Conservation (phyloP, 2,329 filamentous ascomycete species). For the Aspergillus sp. region DNA sequence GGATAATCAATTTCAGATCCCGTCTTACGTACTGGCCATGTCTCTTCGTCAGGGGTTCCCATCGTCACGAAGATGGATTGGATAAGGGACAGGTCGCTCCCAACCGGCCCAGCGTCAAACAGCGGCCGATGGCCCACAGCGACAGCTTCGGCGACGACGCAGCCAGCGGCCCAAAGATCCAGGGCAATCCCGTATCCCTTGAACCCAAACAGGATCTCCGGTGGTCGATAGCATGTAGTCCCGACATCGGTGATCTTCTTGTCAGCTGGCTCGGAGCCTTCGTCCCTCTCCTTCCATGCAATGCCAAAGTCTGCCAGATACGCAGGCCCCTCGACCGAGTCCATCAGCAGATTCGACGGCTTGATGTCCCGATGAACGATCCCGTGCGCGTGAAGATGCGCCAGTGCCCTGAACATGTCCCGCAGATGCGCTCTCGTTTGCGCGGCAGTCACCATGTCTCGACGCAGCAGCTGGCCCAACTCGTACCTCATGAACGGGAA, state of each 20-base stretch:
- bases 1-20: not conserved
- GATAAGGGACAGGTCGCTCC: constrained; percentile 84
- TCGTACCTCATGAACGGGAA: constrained; percentile 77
- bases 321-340: constrained; percentile 58
- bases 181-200: constrained; percentile 60
- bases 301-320: constrained; percentile 88
- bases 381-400: constrained; percentile 59
- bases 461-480: constrained; percentile 57
- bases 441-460: constrained; percentile 28
- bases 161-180: constrained; percentile 85
- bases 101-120: constrained; percentile 81
- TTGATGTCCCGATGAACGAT: constrained; percentile 94
- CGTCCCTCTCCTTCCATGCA: constrained; percentile 60
- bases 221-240: constrained; percentile 81
- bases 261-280: constrained; percentile 51
- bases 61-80: constrained; percentile 86
- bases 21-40: constrained; percentile 60
- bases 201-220: constrained; percentile 82
- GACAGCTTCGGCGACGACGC: constrained; percentile 70
- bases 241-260: constrained; percentile 86
- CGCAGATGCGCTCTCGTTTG: constrained; percentile 46
- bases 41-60: constrained; percentile 70
- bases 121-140: constrained; percentile 49
- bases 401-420: constrained; percentile 62
- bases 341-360: constrained; percentile 75